Evolutionary conservation across 2,329 filamentous ascomycete species (phyloP).

Genomic region (Epichloe sp.): DNA sequence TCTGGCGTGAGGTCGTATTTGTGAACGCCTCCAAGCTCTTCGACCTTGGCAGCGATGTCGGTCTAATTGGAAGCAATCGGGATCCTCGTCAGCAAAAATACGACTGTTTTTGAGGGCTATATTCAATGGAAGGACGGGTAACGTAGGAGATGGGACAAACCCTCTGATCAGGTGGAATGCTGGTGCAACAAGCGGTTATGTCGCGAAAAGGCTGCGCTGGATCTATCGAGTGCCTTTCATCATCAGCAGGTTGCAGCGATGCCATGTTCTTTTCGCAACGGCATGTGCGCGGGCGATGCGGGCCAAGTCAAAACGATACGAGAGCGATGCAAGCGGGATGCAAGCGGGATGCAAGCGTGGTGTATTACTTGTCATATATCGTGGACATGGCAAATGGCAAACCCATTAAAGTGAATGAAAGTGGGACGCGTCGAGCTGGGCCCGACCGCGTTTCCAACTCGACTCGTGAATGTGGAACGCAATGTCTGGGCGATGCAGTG

Average conservation of each 20-base stretch:
- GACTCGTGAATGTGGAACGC: too few species aligned
- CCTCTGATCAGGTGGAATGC: slow-evolving; percentile 64
- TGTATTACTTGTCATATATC: too few species aligned
- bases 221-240: slow-evolving; percentile 30
- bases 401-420: background rate
- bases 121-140: background rate
- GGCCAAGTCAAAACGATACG: background rate
- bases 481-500: too few species aligned
- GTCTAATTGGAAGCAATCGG: slow-evolving; percentile 20
- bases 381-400: background rate
- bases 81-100: background rate
- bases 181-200: slow-evolving; percentile 77
- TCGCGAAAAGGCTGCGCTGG: slow-evolving; percentile 52
- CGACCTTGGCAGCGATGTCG: slow-evolving; percentile 49
- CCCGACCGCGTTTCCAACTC: background rate
- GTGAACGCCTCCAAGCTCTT: slow-evolving; percentile 75
- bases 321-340: background rate
- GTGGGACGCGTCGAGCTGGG: slow-evolving; percentile 4
- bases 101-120: background rate
- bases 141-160: slow-evolving; percentile 30
- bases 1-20: slow-evolving; percentile 90
- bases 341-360: background rate
- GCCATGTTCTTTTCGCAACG: slow-evolving; percentile 13
- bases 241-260: slow-evolving; percentile 13
- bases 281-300: slow-evolving; percentile 1